Base-by-base conservation (phyloP, 2,329 filamentous ascomycete genomes). In the Botrytis sinoallii region DNA sequence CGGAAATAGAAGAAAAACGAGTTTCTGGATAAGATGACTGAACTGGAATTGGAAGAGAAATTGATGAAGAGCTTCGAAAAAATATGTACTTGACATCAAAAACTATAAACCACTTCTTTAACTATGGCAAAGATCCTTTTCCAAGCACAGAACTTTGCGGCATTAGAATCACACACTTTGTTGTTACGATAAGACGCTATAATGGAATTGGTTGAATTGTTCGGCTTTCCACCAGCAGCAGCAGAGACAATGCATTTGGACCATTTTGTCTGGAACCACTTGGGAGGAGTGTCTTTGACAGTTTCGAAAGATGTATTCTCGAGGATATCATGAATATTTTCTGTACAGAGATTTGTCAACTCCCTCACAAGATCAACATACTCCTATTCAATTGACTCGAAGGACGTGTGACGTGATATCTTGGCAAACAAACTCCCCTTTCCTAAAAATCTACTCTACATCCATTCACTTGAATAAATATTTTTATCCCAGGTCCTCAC, bases 21-120 rank as follows among this genome's bases (percentile, higher is more conserved):
- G 8, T 29, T 16, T 29, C 25, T 29, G 6, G 6, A 57, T 57
- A 29, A 29, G 14, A 2, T 57, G 14, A 57, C 6, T 29, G 7
- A 4, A n/a, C 1, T 2, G 3, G n/a, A 0, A 12, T 29, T 29
- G 52, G 0, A 57, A 57, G n/a, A 18, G 25, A 57, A 16, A 29
- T 18, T 12, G 1, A n/a, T 18, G 12, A n/a, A 8, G 2, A 55
- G 52, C n/a, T n/a, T 55, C 14, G 48, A n/a, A n/a, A 12, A 16
- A 7, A 55, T 29, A 12, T 16, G 14, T 29, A n/a, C 14, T 55
- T 55, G 25, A 55, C 14, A 29, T n/a, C 25, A 55, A 18, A 16
- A 7, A 0, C 5, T 1, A 55, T 3, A n/a, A n/a, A 7, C 4
- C 10, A 16, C 14, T 55, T 29, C 52, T 52, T 14, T 29, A 29